Base-by-base conservation (phyloP, 106 monocot species). In the Triglochin maritima region DNA sequence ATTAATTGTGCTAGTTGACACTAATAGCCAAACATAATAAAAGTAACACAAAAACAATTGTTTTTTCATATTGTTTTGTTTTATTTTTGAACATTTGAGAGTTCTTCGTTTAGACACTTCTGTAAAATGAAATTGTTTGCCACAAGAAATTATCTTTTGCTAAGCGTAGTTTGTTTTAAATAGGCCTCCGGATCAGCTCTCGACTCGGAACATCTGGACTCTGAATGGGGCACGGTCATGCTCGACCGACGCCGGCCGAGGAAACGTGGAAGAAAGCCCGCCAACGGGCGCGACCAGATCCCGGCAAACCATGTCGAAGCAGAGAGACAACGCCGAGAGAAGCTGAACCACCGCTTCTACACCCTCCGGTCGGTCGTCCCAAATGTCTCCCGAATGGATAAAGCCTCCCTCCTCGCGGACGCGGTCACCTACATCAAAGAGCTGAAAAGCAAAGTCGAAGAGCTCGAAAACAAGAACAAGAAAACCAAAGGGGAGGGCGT, bases 281-380 rank as follows among this genome's bases (percentile, higher is more conserved):
- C n/a, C 3, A 47, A 17, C 7, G 7, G 8, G n/a, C 11, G n/a
- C 15, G 15, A 16, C 5, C 57, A 56, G n/a, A 15, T 11, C 7
- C 52, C 59, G 42, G 62, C 62, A 4, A 72, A 71, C 66, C 77
- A 78, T 59, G 77, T 78, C 9, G 71, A 71, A 42, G 77, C 71
- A 10, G 77, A 78, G 59, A 47, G 71, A 42, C 65, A 71, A 50
- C 16, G 77, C 17, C 16, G 77, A 59, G 71, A 78, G 66, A 78
- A 72, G 66, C 77, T 78, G 48, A 78, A 78, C 71, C 71, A 61
- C 52, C 58, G 71, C 17, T 78, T 78, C 71, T 78, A 71, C 59
- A 71, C 44, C 44, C 77, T 78, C 46, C 64, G 71, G 4, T 71
- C 77, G 7, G 77, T 71, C 47, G 77, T 77, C 5, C 77, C 77